A percentile compares a stretch with the other conserved stretches of the same genome.
Conservation (phyloP, 2,329 filamentous ascomycete species). For the Colletotrichum sp. region DNA sequence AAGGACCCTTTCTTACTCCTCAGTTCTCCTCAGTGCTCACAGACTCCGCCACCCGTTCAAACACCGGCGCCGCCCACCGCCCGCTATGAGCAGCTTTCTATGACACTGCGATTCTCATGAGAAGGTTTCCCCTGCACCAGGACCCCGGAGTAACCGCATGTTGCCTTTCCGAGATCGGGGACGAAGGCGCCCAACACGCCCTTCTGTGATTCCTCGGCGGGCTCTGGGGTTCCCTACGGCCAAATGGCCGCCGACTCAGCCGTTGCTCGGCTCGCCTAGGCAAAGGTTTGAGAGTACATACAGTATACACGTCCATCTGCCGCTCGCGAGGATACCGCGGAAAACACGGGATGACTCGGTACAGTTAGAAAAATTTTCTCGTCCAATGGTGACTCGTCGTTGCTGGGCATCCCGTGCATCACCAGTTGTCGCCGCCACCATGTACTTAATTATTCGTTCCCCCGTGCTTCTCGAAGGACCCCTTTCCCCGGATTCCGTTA, state of each 20-base stretch:
- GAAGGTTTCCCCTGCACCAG: constrained; percentile 6
- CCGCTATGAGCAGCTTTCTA: background rate
- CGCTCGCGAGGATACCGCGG: background rate
- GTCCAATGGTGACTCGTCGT: background rate
- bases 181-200: background rate
- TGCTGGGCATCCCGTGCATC: background rate
- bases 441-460: background rate
- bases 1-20: background rate
- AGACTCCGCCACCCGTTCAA: constrained; percentile 7
- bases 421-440: background rate
- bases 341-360: constrained; percentile 19
- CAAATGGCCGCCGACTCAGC: constrained; percentile 1
- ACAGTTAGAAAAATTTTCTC: constrained; percentile 10
- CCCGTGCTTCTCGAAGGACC: background rate
- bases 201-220: background rate
- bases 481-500: constrained; percentile 3
- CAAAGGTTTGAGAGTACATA: background rate
- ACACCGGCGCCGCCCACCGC: constrained; percentile 4
- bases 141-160: constrained; percentile 17
- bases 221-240: background rate
- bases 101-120: constrained; percentile 5
- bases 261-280: background rate
- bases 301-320: background rate
- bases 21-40: background rate
- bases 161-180: constrained; percentile 18